Percentiles rank a stretch among this genome's conserved stretches.
These are phyloP conservation scores for Pleurostoma richardsiae DNA, from an alignment of 2,329 filamentous ascomycete species.

Conservation along the genomic window DNA sequence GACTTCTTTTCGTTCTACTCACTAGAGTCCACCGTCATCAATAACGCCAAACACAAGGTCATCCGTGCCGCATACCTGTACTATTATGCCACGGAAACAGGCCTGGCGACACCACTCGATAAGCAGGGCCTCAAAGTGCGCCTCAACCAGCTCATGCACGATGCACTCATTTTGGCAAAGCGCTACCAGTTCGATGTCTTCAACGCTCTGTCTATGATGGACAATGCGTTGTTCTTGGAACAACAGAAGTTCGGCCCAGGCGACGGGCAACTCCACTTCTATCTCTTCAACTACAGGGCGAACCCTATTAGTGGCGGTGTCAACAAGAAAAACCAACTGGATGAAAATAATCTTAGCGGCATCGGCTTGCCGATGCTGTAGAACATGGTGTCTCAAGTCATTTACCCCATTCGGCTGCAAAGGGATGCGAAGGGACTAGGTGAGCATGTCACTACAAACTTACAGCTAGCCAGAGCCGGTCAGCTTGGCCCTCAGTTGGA, in stretches of 20 bases:
- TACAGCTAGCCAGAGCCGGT: too few relatives aligned
- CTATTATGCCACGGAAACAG: constrained; percentile 88
- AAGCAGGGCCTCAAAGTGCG: constrained; percentile 65
- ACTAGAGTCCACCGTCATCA: constrained; percentile 88
- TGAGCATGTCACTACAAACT: too few relatives aligned
- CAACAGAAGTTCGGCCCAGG: constrained; percentile 93
- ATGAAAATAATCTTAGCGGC: constrained; percentile 74
- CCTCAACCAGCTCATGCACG: constrained; percentile 74
- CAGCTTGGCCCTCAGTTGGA: too few relatives aligned
- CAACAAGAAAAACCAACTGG: constrained; percentile 71
- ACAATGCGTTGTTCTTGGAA: constrained; percentile 90
- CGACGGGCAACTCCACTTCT: constrained; percentile 93
- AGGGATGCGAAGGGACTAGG: too few relatives aligned
- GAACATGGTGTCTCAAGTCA: too few relatives aligned
- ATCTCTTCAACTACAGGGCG: constrained; percentile 94
- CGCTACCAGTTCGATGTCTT: constrained; percentile 86
- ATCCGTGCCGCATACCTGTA: constrained; percentile 93
- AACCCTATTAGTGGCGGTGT: constrained; percentile 82
- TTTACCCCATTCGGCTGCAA: too few relatives aligned
- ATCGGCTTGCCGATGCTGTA: constrained; percentile 79
- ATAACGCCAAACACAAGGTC: constrained; percentile 68
- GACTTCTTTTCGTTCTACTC: constrained; percentile 98
- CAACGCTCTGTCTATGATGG: constrained; percentile 88
- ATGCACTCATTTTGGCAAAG: constrained; percentile 86
- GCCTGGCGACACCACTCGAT: constrained; percentile 54